phyloP scores from a whole-genome alignment of 805 yeast species.

The Scheffersomyces spartinae region DNA sequence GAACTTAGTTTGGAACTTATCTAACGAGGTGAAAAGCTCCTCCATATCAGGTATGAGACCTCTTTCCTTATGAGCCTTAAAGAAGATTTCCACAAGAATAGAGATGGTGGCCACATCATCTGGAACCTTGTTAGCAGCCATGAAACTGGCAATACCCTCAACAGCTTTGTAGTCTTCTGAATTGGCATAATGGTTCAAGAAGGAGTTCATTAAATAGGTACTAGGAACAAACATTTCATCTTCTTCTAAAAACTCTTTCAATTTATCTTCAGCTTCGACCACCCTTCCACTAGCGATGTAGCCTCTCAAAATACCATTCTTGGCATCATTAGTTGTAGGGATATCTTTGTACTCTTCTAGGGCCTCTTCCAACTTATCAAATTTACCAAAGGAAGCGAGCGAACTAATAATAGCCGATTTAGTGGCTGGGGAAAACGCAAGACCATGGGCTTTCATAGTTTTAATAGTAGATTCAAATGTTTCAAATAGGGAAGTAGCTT shows the following conservation, averaged over 20 bases:
- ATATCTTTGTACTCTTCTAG: slow-evolving; percentile 18
- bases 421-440: slow-evolving; percentile 15
- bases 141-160: slow-evolving; percentile 33
- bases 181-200: slow-evolving; percentile 32
- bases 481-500: slow-evolving; percentile 4
- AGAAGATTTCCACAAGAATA: slow-evolving; percentile 40
- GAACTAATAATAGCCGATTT: slow-evolving; percentile 24
- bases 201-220: slow-evolving; percentile 39
- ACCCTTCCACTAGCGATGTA: slow-evolving; percentile 27
- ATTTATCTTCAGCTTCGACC: slow-evolving; percentile 32
- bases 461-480: slow-evolving; percentile 17
- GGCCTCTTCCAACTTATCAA: slow-evolving; percentile 21
- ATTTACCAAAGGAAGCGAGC: slow-evolving; percentile 28
- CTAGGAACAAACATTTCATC: slow-evolving; percentile 30
- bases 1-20: slow-evolving; percentile 18
- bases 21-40: slow-evolving; percentile 18
- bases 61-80: slow-evolving; percentile 33
- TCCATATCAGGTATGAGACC: slow-evolving; percentile 29
- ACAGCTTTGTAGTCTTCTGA: slow-evolving; percentile 33
- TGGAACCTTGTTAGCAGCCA: slow-evolving; percentile 28
- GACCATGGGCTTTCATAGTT: slow-evolving; percentile 17
- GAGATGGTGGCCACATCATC: slow-evolving; percentile 60
- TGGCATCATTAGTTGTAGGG: slow-evolving; percentile 25
- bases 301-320: slow-evolving; percentile 36
- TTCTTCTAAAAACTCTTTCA: slow-evolving; percentile 22